phyloP scores from a whole-genome alignment of 2,329 filamentous ascomycete species.

The Venturia effusa region DNA sequence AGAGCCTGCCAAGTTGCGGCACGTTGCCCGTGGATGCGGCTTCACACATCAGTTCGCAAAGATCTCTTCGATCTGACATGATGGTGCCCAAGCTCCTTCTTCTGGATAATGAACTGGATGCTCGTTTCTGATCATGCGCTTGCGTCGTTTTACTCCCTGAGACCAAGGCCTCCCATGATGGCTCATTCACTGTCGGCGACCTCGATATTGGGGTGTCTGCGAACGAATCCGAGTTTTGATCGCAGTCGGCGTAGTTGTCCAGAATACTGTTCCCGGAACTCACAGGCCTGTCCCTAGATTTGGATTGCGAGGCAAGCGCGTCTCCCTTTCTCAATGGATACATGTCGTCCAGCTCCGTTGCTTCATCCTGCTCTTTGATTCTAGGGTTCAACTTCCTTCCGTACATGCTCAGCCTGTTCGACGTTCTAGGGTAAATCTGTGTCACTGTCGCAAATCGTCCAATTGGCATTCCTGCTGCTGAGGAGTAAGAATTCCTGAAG shows the following conservation, averaged over 20 bases:
- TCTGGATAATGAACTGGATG: background rate
- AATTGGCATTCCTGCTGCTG: background rate
- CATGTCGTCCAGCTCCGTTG: background rate
- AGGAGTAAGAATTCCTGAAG: background rate
- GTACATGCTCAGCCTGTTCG: background rate
- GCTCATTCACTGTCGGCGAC: background rate
- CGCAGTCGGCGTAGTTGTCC: background rate
- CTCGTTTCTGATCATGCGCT: background rate
- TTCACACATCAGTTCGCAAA: conserved; percentile 4
- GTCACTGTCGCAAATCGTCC: background rate
- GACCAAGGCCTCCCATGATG: background rate
- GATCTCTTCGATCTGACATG: background rate
- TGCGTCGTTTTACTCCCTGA: background rate
- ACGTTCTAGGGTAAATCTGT: background rate
- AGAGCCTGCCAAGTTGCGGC: conserved; percentile 2
- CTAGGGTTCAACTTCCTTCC: background rate
- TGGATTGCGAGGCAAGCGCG: background rate
- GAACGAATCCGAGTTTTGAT: background rate
- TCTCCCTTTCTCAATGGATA: background rate
- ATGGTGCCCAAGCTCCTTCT: background rate
- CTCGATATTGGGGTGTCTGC: background rate
- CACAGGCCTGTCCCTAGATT: background rate
- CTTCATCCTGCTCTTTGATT: background rate
- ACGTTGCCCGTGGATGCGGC: conserved; percentile 5
- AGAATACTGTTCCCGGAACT: background rate